Percentiles rank a stretch among this genome's conserved stretches.
Evolutionary conservation across 352 stramenopile genomes (phyloP).

Genomic region (Pythium pyrilobum): DNA sequence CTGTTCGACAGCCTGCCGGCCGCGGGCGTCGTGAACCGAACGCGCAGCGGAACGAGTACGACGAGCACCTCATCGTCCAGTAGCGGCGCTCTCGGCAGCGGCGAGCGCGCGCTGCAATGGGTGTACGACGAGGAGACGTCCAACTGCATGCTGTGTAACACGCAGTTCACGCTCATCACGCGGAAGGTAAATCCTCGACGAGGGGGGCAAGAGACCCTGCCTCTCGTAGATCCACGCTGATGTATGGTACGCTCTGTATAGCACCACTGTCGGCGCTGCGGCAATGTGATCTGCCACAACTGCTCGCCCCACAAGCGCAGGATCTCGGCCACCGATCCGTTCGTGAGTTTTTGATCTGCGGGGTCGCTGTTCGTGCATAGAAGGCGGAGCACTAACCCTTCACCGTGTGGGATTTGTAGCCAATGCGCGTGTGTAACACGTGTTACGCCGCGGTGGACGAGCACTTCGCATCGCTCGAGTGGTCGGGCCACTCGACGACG

Average conservation of each 20-base stretch:
- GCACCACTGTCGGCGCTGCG: constrained; percentile 80
- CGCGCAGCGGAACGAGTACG: constrained; percentile 24
- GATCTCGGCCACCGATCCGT: constrained; percentile 74
- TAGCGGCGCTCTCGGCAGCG: constrained; percentile 11
- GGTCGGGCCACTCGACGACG: constrained; percentile 67
- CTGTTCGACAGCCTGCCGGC: constrained; percentile 68
- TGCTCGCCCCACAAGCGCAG: constrained; percentile 82
- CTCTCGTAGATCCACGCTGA: too few relatives aligned
- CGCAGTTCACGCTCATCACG: constrained; percentile 74
- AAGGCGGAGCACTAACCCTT: too few relatives aligned
- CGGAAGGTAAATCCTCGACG: constrained; percentile 45
- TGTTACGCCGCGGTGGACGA: constrained; percentile 83
- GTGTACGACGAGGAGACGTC: constrained; percentile 80
- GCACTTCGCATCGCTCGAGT: constrained; percentile 80
- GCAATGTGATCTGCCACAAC: constrained; percentile 84
- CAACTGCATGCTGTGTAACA: constrained; percentile 88
- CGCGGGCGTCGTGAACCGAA: constrained; percentile 43
- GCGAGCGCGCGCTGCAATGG: constrained; percentile 70
- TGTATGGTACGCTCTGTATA: constrained; percentile 15
- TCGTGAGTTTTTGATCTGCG: constrained; percentile 37
- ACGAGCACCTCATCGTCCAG: not conserved
- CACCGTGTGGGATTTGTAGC: constrained; percentile 31
- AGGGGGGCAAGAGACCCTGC: too few relatives aligned
- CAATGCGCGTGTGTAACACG: constrained; percentile 83
- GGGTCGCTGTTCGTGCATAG: not conserved